A percentile compares a stretch with the other conserved stretches of the same genome.
Evolutionary conservation across 208 protist genomes (phyloP).

Genomic region (Zelonia costaricensis): DNA sequence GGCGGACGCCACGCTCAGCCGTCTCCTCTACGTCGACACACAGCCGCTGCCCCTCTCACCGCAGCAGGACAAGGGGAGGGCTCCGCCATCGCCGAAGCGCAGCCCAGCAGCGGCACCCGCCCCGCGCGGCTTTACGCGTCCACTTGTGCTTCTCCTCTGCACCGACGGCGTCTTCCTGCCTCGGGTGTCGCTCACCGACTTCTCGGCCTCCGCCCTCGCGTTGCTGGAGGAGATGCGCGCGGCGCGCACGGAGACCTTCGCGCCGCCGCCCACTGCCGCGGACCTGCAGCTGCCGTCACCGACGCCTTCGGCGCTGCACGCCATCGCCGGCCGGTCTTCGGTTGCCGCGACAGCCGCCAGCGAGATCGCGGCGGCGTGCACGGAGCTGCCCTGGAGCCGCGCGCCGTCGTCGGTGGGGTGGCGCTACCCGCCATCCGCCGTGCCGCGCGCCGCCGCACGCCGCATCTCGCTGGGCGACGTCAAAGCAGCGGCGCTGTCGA

Average conservation of each 20-base stretch:
- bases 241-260: slow-evolving; percentile 18
- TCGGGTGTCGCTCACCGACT: neutral
- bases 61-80: too few species aligned
- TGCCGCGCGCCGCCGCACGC: slow-evolving; percentile 4
- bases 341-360: slow-evolving; percentile 6
- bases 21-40: slow-evolving; percentile 23
- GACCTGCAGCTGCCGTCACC: slow-evolving; percentile 12
- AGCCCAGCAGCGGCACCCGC: too few species aligned
- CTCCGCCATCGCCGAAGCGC: slow-evolving; percentile 13
- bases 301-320: slow-evolving; percentile 7
- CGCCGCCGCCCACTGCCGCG: slow-evolving; percentile 8
- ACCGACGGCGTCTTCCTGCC: slow-evolving; percentile 58
- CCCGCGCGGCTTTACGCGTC: slow-evolving; percentile 1
- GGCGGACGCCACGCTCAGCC: slow-evolving; percentile 30
- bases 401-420: slow-evolving; percentile 24
- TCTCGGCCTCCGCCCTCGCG: neutral
- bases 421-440: slow-evolving; percentile 20
- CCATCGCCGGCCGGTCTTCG: slow-evolving; percentile 13
- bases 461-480: slow-evolving; percentile 48
- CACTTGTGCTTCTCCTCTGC: slow-evolving; percentile 40
- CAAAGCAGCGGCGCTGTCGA: slow-evolving; percentile 35
- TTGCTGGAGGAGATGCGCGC: slow-evolving; percentile 18
- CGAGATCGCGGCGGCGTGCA: slow-evolving; percentile 11
- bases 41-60: slow-evolving; percentile 7
- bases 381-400: slow-evolving; percentile 30